Percentiles rank a stretch among this genome's conserved stretches.
phyloP scores from a whole-genome alignment of 352 stramenopile genomes.

The Globisporangium paddicum region DNA sequence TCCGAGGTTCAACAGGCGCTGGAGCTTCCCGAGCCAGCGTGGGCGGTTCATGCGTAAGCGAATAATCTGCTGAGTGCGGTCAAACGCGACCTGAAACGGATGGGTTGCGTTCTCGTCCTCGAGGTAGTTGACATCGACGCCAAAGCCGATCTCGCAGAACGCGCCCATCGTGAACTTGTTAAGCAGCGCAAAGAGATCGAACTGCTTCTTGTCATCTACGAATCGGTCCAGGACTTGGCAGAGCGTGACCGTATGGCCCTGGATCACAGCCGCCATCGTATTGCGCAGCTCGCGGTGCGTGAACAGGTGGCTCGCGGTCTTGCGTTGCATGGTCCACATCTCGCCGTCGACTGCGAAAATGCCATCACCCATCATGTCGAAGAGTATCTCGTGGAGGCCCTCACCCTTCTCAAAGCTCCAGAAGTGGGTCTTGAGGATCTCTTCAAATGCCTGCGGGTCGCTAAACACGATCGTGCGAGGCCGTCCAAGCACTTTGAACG shows the following conservation, averaged over 20 bases:
- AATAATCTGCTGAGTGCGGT: conserved; percentile 23
- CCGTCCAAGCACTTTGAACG: background rate
- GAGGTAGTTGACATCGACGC: conserved; percentile 16
- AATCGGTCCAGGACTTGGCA: conserved; percentile 3
- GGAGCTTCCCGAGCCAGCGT: conserved; percentile 33
- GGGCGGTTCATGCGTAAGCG: conserved; percentile 24
- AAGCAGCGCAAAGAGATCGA: conserved; percentile 4
- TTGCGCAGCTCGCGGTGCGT: conserved; percentile 14
- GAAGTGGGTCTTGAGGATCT: conserved; percentile 10
- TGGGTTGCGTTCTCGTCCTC: background rate
- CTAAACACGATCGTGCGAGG: background rate
- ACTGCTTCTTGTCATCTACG: background rate
- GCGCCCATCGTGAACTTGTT: conserved; percentile 14
- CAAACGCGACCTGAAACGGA: conserved; percentile 39
- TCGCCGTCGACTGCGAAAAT: conserved; percentile 3
- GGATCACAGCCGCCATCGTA: conserved; percentile 12
- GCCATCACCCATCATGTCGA: background rate
- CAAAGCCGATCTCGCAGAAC: conserved; percentile 33
- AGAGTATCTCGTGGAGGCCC: background rate
- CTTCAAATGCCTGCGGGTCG: conserved; percentile 2
- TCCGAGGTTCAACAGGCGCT: conserved; percentile 30
- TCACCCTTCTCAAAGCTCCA: conserved; percentile 2
- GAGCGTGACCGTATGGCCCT: conserved; percentile 12
- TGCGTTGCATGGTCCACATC: conserved; percentile 17
- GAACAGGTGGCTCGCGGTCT: conserved; percentile 18